Evolutionary conservation across 495 filamentous ascomycete genomes (phyloP), one percentile per base, ranked within the genome.

Genomic region (Elasticomyces elasticus): DNA sequence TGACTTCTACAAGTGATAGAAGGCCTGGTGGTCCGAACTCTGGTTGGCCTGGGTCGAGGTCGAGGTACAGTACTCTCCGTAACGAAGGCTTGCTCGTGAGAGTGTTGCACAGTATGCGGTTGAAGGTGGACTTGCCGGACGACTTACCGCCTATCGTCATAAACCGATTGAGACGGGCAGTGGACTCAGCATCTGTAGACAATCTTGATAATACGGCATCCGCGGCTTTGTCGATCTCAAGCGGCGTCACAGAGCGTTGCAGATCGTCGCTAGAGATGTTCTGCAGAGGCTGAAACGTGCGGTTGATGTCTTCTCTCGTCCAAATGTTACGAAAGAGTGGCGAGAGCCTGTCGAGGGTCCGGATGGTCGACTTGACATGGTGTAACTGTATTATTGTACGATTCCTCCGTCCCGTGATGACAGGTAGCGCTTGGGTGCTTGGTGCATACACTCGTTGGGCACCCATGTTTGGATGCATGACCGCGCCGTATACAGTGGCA

Each of bases 71-170:
- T 9, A 87, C 77, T 4, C 67, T 55, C 6, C 20, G 19, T 49
- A 51, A 11, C 24, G 35, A 12, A 25, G 45, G 26, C 65, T 69
- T 20, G 80, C 43, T 83, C 23, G 91, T 70, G n/a, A 90, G 71
- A 55, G 79, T 77, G 66, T 94, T 95, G 12, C 76, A 66, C 19
- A 94, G 71, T n/a, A 87, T 71, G 45, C 82, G 84, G 40, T 80
- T 79, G 59, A 94, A 89, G 0, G 86, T 91, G 2, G 89, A 94
- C 66, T 94, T 94, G 15, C 89, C 89, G 13, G 87, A 85, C 0
- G 79, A 82, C 54, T 94, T 91, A 0, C 87, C 84, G 1, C 89
- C 89, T 48, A 62, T 30, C 17, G 59, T 35, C 59, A 62, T 54
- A 42, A 62, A 33, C 1, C 46, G 35, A 15, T 24, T 25, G 17